phyloP scores from a whole-genome alignment of 2,329 filamentous ascomycete species.

The Harringtonia lauricola region DNA sequence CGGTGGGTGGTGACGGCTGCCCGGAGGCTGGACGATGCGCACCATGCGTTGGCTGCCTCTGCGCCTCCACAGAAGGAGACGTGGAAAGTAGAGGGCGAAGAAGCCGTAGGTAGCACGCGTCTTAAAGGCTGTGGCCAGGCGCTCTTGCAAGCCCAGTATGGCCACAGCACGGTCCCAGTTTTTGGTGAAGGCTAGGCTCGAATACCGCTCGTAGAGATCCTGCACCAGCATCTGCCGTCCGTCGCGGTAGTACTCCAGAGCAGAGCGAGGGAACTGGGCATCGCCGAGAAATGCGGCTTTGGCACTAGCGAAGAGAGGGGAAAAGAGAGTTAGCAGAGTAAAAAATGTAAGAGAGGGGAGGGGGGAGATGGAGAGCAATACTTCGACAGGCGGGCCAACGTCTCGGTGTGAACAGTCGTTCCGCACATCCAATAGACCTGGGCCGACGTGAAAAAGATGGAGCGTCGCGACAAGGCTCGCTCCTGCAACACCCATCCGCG shows the following conservation, averaged over 20 bases:
- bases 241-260: constrained; percentile 6
- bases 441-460: constrained; percentile 23
- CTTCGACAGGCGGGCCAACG: constrained; percentile 21
- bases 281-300: constrained; percentile 16
- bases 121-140: constrained; percentile 13
- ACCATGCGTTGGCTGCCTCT: neutral
- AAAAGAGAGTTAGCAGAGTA: too few relatives aligned
- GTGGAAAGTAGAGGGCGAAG: constrained; percentile 14
- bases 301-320: neutral
- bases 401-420: constrained; percentile 22
- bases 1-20: constrained; percentile 10
- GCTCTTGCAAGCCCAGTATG: constrained; percentile 19
- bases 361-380: constrained; percentile 9
- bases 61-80: constrained; percentile 17
- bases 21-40: neutral
- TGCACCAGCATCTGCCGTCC: constrained; percentile 12
- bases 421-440: constrained; percentile 30
- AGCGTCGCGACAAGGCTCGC: constrained; percentile 22
- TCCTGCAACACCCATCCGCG: constrained; percentile 30
- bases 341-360: too few relatives aligned
- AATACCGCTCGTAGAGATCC: constrained; percentile 19
- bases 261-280: constrained; percentile 15
- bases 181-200: constrained; percentile 14
- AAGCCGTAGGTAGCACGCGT: constrained; percentile 19
- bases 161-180: constrained; percentile 17